Evolutionary conservation across 805 yeast species (phyloP).

Genomic region (Monosporozyma aerobia): DNA sequence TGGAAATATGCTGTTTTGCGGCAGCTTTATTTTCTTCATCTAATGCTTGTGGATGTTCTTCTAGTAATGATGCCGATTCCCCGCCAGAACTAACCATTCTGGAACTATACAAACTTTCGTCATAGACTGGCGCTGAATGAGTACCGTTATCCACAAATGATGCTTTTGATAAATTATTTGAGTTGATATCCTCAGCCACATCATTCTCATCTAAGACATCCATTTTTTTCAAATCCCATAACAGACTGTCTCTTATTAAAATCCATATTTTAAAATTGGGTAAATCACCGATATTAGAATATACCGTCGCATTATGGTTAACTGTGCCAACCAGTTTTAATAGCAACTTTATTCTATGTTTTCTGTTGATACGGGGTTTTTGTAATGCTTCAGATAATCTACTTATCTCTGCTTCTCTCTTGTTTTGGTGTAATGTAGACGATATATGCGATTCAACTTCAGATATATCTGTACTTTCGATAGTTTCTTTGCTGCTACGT

Average conservation of each 20-base stretch:
- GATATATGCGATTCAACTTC: neutral
- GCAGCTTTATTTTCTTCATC: neutral
- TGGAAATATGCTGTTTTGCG: conserved; percentile 1
- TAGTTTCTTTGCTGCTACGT: neutral
- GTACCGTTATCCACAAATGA: neutral
- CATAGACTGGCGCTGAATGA: neutral
- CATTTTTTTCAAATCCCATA: conserved; percentile 25
- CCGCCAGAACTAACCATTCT: neutral
- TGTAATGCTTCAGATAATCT: conserved; percentile 7
- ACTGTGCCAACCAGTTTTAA: conserved; percentile 24
- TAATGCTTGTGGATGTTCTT: conserved; percentile 18
- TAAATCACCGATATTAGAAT: conserved; percentile 24
- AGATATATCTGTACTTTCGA: neutral
- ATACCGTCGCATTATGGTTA: conserved; percentile 27
- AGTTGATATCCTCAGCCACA: neutral
- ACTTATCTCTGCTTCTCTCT: conserved; percentile 1
- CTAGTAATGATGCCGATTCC: conserved; percentile 20
- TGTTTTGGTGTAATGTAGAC: neutral
- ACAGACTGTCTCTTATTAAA: conserved; percentile 25
- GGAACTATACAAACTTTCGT: conserved; percentile 1
- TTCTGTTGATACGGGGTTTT: conserved; percentile 3
- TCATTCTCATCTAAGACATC: conserved; percentile 1
- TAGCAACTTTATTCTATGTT: conserved; percentile 15
- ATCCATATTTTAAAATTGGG: conserved; percentile 28
- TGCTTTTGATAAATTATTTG: neutral